Percentiles rank a stretch among this genome's conserved stretches.
Conservation (phyloP, 1,284 basidiomycete genomes). For the Ceratobasidium papillatum region DNA sequence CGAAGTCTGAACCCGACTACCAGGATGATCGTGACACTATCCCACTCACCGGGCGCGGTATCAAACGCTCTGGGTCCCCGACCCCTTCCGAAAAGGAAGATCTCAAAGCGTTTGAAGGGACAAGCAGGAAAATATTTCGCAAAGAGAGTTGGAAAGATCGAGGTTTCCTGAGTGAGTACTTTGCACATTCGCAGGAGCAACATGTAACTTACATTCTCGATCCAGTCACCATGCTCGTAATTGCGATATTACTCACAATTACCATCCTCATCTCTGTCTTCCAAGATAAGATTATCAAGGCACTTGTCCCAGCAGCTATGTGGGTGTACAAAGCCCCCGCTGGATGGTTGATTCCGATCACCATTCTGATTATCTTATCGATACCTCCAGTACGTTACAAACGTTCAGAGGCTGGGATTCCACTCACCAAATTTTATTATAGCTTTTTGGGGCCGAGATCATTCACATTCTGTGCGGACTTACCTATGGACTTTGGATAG, state of each 20-base stretch:
- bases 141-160: conserved; percentile 33
- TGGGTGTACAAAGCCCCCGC: conserved; percentile 32
- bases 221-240: conserved; percentile 11
- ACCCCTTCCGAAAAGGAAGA: conserved; percentile 36
- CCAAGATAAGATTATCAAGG: conserved; percentile 15
- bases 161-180: conserved; percentile 8
- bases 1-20: conserved; percentile 1
- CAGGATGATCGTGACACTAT: conserved; percentile 6
- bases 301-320: conserved; percentile 17
- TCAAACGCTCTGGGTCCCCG: conserved; percentile 1
- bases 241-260: conserved; percentile 7
- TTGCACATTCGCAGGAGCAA: too few species aligned
- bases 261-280: conserved; percentile 3
- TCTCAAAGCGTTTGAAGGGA: conserved; percentile 21
- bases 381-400: conserved; percentile 26
- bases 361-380: conserved; percentile 16
- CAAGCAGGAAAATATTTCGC: background rate
- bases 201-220: background rate
- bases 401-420: background rate
- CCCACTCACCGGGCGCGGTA: background rate
- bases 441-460: conserved; percentile 38
- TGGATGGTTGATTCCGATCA: conserved; percentile 33
- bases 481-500: conserved; percentile 20
- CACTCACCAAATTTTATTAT: background rate
- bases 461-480: conserved; percentile 29